These are phyloP conservation scores for Fusarium tanahbumbuense DNA, from an alignment of 2,329 filamentous ascomycete genomes.

Conservation along the genomic window DNA sequence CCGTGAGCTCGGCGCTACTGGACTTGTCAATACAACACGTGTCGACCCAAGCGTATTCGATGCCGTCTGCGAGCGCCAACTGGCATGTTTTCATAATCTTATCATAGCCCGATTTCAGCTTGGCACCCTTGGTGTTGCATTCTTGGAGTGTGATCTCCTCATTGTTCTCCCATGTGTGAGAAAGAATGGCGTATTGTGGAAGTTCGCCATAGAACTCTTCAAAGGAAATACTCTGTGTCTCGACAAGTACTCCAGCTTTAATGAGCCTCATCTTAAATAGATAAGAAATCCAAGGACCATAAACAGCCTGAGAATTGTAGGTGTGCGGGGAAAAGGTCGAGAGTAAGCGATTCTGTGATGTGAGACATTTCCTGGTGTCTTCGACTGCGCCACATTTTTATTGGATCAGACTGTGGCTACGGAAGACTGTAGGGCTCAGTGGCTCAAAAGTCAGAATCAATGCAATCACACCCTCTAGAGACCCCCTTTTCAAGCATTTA, in stretches of 20 bases:
- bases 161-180: not conserved
- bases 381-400: not conserved
- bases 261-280: not conserved
- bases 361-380: not conserved
- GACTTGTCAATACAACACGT: not conserved
- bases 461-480: too few species aligned
- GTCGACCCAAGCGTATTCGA: not conserved
- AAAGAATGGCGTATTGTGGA: not conserved
- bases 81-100: not conserved
- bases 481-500: too few species aligned
- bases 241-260: not conserved
- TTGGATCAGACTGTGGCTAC: not conserved
- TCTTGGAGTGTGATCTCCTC: not conserved
- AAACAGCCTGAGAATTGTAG: accelerated
- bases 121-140: not conserved
- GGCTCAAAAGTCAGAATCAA: too few species aligned
- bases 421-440: too few species aligned
- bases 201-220: not conserved
- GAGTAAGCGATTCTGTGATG: not conserved
- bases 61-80: not conserved
- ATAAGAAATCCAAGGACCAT: too few species aligned
- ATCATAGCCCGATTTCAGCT: not conserved
- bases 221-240: not conserved
- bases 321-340: not conserved
- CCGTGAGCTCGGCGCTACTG: not conserved